Conservation (phyloP, 352 stramenopile genomes). For the Pythium insidiosum region DNA sequence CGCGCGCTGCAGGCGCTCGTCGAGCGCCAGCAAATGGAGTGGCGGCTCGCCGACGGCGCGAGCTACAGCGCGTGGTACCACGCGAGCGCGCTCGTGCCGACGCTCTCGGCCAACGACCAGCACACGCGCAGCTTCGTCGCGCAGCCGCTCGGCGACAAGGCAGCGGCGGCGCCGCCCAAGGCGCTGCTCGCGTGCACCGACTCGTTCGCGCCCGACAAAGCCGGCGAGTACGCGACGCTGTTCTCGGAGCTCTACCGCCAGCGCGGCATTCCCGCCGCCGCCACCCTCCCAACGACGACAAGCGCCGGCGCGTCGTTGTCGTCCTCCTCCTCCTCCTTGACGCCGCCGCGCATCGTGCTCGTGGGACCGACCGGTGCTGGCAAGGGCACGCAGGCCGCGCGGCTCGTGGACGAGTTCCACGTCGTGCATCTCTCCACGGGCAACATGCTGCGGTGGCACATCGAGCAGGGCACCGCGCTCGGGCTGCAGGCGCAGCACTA, state of each 20-base stretch:
- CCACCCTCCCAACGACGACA: constrained; percentile 2
- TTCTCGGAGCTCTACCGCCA: constrained; percentile 58
- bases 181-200: constrained; percentile 45
- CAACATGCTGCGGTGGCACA: constrained; percentile 79
- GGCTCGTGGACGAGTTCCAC: constrained; percentile 66
- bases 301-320: not conserved
- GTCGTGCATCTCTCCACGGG: constrained; percentile 85
- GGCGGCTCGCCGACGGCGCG: constrained; percentile 22
- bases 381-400: constrained; percentile 94
- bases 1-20: constrained; percentile 23
- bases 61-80: constrained; percentile 40
- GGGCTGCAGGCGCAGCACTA: constrained; percentile 69
- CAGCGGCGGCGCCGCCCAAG: too few species aligned
- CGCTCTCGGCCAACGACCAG: constrained; percentile 35
- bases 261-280: constrained; percentile 10
- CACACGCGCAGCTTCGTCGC: constrained; percentile 49
- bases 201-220: constrained; percentile 30
- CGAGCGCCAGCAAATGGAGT: constrained; percentile 23
- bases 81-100: constrained; percentile 9
- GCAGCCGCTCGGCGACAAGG: constrained; percentile 22
- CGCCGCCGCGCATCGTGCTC: constrained; percentile 72
- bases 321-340: not conserved
- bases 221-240: constrained; percentile 38
- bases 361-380: constrained; percentile 88
- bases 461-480: constrained; percentile 34